Base-by-base conservation (phyloP, 345 rosid genomes). In the Pelargonium nanum region DNA sequence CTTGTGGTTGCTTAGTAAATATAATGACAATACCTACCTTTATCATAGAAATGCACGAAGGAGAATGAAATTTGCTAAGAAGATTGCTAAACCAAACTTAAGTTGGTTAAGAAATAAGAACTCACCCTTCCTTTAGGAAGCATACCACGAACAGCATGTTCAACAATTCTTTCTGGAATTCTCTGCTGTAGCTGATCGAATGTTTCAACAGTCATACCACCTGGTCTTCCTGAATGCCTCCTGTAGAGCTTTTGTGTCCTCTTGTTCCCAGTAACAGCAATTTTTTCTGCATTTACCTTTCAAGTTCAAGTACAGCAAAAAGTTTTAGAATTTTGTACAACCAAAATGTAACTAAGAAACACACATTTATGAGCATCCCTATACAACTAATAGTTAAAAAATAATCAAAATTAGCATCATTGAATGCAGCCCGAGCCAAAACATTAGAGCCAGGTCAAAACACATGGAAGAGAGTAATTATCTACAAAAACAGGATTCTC, bases 201-300 rank as follows among this genome's bases (percentile, higher is more conserved):
- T 13, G 97, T 93, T 72, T 93, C 99, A 50, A 85, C 88, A 60
- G 66, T 93, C 99, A 93, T 87, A 64, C 99, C 99, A 64, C 99
- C 99, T 0, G 99, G 99, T 74, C 99, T 78, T 70, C 99, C 99
- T 59, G 99, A 93, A 80, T 89, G 99, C 74, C 99, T 85, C 79
- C 97, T 77, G 81, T 89, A 93, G 56, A 93, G 81, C 79, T 89
- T 93, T 62, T 93, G 99, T 72, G 85, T 85, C 81, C 87, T 75
- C 70, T 89, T 89, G 78, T 85, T 89, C 54, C 99, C 97, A 71
- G 97, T 85, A 22, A 93, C 99, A 45, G 89, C 88, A 57, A 93
- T 88, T 74, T 89, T 93, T 73, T 89, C 99, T 64, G 99, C 99
- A 63, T 93, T 93, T 59, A 89, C 96, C 97, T 93, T 71, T 56